Conservation (phyloP, 345 rosid genomes). For the Carallia pectinifolia region DNA sequence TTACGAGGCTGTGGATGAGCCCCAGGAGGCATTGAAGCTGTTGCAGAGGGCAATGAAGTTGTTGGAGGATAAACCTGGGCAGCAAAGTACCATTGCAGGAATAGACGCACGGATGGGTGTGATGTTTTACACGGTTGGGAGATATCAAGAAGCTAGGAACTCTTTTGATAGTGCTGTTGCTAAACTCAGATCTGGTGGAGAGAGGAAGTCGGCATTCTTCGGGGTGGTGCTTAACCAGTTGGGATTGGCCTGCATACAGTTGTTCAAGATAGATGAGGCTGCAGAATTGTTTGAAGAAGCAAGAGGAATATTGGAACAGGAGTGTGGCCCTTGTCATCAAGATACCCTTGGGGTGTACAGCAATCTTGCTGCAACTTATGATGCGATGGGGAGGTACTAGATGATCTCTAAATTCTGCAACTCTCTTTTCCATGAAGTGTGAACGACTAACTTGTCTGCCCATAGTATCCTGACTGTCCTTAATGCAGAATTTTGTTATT, state of each 20-base stretch:
- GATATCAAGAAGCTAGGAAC: constrained; percentile 85
- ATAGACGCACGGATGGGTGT: constrained; percentile 98
- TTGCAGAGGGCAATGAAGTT: constrained; percentile 90
- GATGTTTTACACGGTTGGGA: constrained; percentile 88
- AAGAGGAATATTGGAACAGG: constrained; percentile 78
- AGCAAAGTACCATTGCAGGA: constrained; percentile 94
- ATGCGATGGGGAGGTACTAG: constrained; percentile 97
- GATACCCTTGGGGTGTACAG: constrained; percentile 96
- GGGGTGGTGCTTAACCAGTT: constrained; percentile 98
- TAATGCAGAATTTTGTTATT: not conserved
- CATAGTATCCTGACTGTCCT: not conserved
- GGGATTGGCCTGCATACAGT: constrained; percentile 95
- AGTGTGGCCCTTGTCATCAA: constrained; percentile 93
- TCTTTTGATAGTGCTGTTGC: constrained; percentile 78
- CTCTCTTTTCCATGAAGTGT: not conserved
- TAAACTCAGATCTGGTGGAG: constrained; percentile 87
- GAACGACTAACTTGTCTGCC: not conserved
- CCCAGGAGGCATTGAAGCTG: constrained; percentile 95
- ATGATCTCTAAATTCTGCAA: not conserved
- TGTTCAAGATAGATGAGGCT: constrained; percentile 97
- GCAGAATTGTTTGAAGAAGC: constrained; percentile 95
- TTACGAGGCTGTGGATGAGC: constrained; percentile 95
- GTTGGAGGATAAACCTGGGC: constrained; percentile 96
- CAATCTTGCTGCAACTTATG: constrained; percentile 98
- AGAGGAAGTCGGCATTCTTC: constrained; percentile 91